Conservation (phyloP, 163 green algal genomes). For the Prototheca cutis region DNA sequence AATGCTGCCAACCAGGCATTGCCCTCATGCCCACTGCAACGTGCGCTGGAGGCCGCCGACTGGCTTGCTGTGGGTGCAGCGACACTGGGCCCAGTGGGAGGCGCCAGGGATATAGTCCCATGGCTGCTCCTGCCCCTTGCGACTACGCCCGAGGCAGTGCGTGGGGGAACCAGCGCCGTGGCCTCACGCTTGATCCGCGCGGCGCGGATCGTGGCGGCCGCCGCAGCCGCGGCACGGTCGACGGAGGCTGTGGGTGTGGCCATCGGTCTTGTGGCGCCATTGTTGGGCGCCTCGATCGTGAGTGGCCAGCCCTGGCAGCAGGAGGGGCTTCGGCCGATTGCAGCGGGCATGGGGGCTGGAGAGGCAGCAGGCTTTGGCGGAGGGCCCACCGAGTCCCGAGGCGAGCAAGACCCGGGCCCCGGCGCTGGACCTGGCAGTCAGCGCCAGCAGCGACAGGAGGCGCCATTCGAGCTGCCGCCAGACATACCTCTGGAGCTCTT, state of each 20-base stretch:
- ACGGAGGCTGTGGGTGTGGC: background rate
- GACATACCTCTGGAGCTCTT: constrained; percentile 16
- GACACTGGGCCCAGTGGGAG: background rate
- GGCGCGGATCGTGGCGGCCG: background rate
- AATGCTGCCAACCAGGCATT: too few species aligned
- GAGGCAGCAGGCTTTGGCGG: too few species aligned
- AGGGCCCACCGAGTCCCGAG: too few species aligned
- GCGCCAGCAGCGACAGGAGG: too few species aligned
- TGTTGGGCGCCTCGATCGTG: background rate
- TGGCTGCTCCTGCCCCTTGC: background rate
- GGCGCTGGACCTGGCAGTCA: too few species aligned
- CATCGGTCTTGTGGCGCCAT: background rate
- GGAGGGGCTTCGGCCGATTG: too few species aligned
- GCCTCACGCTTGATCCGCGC: background rate
- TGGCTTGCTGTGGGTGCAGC: background rate
- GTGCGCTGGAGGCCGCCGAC: background rate
- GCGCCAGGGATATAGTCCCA: too few species aligned
- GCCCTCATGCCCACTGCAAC: background rate
- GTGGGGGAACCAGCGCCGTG: background rate
- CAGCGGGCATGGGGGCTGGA: too few species aligned
- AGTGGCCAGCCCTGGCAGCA: background rate
- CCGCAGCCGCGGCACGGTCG: background rate
- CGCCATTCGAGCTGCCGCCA: constrained; percentile 1
- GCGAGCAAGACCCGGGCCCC: too few species aligned
- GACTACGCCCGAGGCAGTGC: background rate